A percentile compares a stretch with the other conserved stretches of the same genome.
Conservation (phyloP, 495 filamentous ascomycete genomes). For the Clavariopsis aquatica region DNA sequence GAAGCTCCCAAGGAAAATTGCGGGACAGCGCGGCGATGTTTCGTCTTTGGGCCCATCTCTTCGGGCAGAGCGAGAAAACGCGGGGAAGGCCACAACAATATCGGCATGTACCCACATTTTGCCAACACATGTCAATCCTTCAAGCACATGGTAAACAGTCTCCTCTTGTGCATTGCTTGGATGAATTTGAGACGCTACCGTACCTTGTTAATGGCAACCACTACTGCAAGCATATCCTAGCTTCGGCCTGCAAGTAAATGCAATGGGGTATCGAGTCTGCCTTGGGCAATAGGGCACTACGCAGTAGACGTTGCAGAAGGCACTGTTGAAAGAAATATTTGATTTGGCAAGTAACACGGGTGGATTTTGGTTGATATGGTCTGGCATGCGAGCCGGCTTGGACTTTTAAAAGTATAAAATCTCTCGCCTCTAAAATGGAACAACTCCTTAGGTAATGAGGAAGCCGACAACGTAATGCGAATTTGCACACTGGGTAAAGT, state of each 20-base stretch:
- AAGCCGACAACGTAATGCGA: too few relatives aligned
- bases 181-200: not conserved
- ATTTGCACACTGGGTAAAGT: too few relatives aligned
- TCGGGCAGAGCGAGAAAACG: not conserved
- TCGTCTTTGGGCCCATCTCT: not conserved
- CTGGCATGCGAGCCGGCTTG: too few relatives aligned
- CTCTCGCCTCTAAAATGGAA: too few relatives aligned
- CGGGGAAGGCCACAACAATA: not conserved
- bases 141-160: not conserved
- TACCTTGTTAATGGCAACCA: not conserved
- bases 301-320: not conserved
- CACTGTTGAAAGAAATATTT: not conserved
- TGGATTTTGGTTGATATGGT: too few relatives aligned
- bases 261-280: not conserved
- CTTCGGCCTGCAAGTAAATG: not conserved
- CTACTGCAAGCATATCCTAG: not conserved
- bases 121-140: not conserved
- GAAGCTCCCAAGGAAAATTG: not conserved
- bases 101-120: not conserved
- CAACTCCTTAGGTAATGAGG: too few relatives aligned
- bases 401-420: too few relatives aligned
- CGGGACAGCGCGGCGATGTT: not conserved
- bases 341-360: not conserved
- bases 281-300: not conserved
- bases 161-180: not conserved